Base-by-base conservation (phyloP, 768 basidiomycete genomes). In the Xanthoconium purpureum region DNA sequence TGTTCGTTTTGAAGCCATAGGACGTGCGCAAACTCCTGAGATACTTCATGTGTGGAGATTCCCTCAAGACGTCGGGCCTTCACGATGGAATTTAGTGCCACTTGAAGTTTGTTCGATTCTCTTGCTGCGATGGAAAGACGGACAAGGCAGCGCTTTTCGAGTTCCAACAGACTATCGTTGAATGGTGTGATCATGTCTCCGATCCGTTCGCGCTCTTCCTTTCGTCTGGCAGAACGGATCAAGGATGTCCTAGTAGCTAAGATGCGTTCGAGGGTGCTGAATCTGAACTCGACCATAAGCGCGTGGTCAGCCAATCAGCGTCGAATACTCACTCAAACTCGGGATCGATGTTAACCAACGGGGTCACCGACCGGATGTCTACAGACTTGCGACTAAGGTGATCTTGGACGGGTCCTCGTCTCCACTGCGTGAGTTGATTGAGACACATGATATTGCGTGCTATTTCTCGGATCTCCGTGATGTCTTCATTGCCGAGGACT, bases 1-100 rank as follows among this genome's bases (percentile, higher is more conserved):
- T 93, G 89, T 67, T 99, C 96, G 43, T 83, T 84, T 57, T 91
- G 88, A 11, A 82, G 71, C 93, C 96, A 98, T 8, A 98, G 78
- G 17, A 98, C 94, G 56, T 87, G 83, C 15, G 96, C 88, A 62
- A 92, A 93, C 67, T 97, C 95, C 63, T 87, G 79, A 0, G 85
- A 82, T 24, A 89, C 83, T 30, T 80, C 77, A n/a, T 75, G 74
- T 5, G 82, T 76, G 0, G 79, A 67, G 1, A 53, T 60, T 2
- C 58, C 65, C 56, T 83, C 83, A 6, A 94, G 72, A 37, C 74
- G 76, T 66, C 89, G 88, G 1, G 93, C 91, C 29, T 83, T 81
- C 32, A 91, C 77, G 37, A 95, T 77, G 6, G 94, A 85, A 65
- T 96, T 98, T 29, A 97, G 72, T 0, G 96, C 91, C 36, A 94